Percentiles rank a stretch among this genome's conserved stretches.
phyloP scores from a whole-genome alignment of 768 basidiomycete genomes.

The Termitomyces sp. region DNA sequence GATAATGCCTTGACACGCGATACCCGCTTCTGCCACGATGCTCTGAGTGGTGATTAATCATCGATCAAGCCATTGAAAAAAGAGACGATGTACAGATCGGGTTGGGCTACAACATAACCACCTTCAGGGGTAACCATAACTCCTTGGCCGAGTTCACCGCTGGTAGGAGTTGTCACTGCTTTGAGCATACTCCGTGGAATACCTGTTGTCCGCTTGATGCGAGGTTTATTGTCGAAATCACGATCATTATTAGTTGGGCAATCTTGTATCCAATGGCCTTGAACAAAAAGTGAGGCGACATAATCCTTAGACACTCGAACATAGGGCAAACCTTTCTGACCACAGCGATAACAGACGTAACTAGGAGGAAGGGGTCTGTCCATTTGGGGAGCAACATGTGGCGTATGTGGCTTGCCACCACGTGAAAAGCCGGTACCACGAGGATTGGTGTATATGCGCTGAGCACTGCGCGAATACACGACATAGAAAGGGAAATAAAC shows the following conservation, averaged over 20 bases:
- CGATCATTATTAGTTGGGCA: constrained; percentile 97
- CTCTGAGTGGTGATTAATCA: constrained; percentile 38
- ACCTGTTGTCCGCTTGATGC: constrained; percentile 96
- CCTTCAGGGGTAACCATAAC: constrained; percentile 99
- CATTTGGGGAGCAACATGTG: constrained; percentile 43
- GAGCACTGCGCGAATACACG: constrained; percentile 46
- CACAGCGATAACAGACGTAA: constrained; percentile 98
- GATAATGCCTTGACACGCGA: constrained; percentile 75
- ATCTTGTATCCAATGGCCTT: constrained; percentile 99
- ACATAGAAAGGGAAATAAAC: constrained; percentile 26
- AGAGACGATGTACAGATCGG: constrained; percentile 75
- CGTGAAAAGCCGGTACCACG: constrained; percentile 62
- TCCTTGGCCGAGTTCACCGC: constrained; percentile 68
- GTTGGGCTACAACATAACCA: constrained; percentile 94
- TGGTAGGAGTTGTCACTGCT: constrained; percentile 83
- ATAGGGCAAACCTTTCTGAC: constrained; percentile 77
- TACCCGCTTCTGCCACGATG: constrained; percentile 92
- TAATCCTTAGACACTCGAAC: not conserved
- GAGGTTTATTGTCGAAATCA: constrained; percentile 89
- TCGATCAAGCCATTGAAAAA: not conserved
- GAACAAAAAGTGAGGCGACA: constrained; percentile 8
- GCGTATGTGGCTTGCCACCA: constrained; percentile 52
- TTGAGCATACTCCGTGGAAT: constrained; percentile 98
- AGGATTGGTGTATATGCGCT: constrained; percentile 59
- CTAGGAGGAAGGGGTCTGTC: constrained; percentile 86